A percentile compares a stretch with the other conserved stretches of the same genome.
Evolutionary conservation across 768 basidiomycete species (phyloP).

Genomic region (Leccinum olivaceopallidum): DNA sequence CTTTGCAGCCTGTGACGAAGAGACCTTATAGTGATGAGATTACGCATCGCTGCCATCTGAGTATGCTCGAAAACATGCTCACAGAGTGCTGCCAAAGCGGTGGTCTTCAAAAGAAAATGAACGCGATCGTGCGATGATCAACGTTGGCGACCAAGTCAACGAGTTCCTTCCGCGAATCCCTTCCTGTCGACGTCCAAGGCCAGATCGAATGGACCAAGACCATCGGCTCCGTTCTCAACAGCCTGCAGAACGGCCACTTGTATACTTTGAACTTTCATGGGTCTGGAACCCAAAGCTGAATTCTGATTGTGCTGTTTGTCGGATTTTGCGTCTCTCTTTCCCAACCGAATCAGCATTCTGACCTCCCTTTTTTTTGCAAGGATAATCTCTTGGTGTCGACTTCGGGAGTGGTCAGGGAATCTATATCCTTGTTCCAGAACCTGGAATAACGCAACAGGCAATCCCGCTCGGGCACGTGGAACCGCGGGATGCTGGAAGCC

Average conservation of each 20-base stretch:
- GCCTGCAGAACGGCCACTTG: not conserved
- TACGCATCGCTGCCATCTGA: no score
- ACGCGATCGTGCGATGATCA: no score
- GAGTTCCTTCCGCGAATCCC: slow-evolving; percentile 5
- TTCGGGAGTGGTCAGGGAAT: slow-evolving; percentile 7
- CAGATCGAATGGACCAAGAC: slow-evolving; percentile 11
- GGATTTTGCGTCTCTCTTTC: not conserved
- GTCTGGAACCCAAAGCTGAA: slow-evolving; percentile 1
- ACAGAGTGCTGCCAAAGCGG: no score
- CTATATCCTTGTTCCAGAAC: not conserved
- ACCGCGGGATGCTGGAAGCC: not conserved
- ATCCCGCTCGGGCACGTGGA: not conserved
- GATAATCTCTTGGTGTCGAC: slow-evolving; percentile 11
- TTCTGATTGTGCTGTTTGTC: slow-evolving; percentile 16
- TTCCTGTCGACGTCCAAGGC: slow-evolving; percentile 2
- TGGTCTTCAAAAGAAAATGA: no score
- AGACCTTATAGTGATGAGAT: no score
- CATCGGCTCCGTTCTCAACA: not conserved
- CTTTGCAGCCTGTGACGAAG: no score
- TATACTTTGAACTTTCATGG: slow-evolving; percentile 17
- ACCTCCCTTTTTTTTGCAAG: slow-evolving; percentile 1
- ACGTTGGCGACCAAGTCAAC: no score
- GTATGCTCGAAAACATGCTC: no score
- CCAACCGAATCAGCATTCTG: not conserved
- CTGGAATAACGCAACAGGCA: not conserved